Evolutionary conservation across 1,139 yeast genomes (phyloP).

Genomic region (Yamadazyma taylorii): DNA sequence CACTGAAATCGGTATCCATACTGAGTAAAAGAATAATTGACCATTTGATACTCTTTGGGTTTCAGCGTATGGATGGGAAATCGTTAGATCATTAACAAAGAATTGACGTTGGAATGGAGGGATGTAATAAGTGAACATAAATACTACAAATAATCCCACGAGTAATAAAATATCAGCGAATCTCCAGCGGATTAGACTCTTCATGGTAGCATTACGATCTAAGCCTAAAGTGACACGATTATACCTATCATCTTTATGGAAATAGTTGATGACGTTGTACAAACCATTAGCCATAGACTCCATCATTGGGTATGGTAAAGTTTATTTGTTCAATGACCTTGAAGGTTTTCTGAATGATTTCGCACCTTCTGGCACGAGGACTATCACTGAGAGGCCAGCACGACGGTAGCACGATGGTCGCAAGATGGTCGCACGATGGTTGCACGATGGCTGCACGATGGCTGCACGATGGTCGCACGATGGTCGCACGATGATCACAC

Average conservation of each 20-base stretch:
- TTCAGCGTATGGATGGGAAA: slow-evolving; percentile 73
- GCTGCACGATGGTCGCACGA: too few species aligned
- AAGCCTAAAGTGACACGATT: slow-evolving; percentile 57
- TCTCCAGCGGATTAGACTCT: slow-evolving; percentile 53
- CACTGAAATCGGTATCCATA: slow-evolving; percentile 35
- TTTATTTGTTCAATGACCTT: too few species aligned
- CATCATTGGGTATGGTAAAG: too few species aligned
- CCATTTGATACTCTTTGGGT: slow-evolving; percentile 54
- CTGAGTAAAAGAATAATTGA: slow-evolving; percentile 38
- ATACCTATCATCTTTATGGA: slow-evolving; percentile 24
- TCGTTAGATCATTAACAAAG: slow-evolving; percentile 38
- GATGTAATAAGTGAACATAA: slow-evolving; percentile 44
- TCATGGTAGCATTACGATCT: slow-evolving; percentile 28
- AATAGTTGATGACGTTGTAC: slow-evolving; percentile 18
- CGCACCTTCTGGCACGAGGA: too few species aligned
- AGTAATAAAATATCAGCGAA: slow-evolving; percentile 53
- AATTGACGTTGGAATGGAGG: slow-evolving; percentile 75
- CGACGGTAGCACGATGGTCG: too few species aligned
- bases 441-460: too few species aligned
- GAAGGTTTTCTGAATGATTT: too few species aligned
- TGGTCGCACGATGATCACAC: too few species aligned
- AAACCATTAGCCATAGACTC: slow-evolving; percentile 3
- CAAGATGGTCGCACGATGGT: too few species aligned
- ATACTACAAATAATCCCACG: slow-evolving; percentile 40
- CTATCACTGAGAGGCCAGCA: too few species aligned